Evolutionary conservation across 2,329 filamentous ascomycete genomes (phyloP), one percentile per base, ranked within the genome.

Genomic region (Sporothrix curviconia): DNA sequence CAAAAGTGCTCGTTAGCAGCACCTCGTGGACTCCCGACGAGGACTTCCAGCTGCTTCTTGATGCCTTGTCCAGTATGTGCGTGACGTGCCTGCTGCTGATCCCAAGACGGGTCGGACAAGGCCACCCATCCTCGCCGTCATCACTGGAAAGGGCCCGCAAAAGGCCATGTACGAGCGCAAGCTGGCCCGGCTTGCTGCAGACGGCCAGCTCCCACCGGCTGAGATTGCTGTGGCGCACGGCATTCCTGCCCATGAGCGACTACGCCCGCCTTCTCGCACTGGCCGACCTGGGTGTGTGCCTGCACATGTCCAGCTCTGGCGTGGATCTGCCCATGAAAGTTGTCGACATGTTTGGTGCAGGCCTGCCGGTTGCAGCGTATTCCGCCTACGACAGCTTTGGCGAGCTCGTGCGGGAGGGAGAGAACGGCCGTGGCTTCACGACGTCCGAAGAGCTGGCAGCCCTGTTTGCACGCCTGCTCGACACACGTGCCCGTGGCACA

Each of bases 261-360:
- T 99, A 99, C 69, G 92, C 94, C 1, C 78, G 77, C 1, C 79
- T 99, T 4, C 83, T 99, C 30, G 89, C 87, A 11, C 86, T 86
- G 44, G 91, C 94, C 3, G 92, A 96, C 66, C 76, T 99, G 0
- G 94, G 94, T 9, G 83, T 99, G 24, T 95, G 90, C 57, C 76
- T 99, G 25, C 94, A 99, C 74, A 96, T 84, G 63, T 96, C 91
- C 14, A 95, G 89, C 63, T 96, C 90, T 2, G 94, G 94, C 1
- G 91, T 99, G 0, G 94, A 99, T 71, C 76, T 99, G 19, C 94
- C 94, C 0, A 99, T 99, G 94, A 99, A 99, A 73, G 91, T 99
- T 1, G 92, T 99, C 14, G 94, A 99, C 69, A 96, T 99, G 92
- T 97, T 99, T 69, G 94, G 94, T 2, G 88, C 92, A 0, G 94